Evolutionary conservation across 345 rosid species (phyloP).

Genomic region (Noccaea bulbosa): DNA sequence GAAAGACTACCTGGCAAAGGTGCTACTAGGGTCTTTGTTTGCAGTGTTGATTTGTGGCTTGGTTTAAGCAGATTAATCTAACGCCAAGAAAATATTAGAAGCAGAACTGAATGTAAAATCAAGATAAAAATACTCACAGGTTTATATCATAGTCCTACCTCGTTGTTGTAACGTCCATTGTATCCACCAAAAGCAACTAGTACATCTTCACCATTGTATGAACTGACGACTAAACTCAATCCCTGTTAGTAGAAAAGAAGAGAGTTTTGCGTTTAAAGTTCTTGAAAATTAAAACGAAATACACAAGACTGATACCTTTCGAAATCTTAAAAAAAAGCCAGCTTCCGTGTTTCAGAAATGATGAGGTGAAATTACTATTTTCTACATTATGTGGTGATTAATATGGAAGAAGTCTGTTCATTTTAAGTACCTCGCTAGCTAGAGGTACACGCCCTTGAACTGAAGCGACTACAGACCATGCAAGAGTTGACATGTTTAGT

Average conservation of each 20-base stretch:
- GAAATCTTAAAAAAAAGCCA: slow-evolving; percentile 1
- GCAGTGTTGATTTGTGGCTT: slow-evolving; percentile 88
- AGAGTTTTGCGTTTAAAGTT: neutral
- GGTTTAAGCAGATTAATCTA: slow-evolving; percentile 94
- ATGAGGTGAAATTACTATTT: slow-evolving; percentile 9
- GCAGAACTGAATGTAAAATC: slow-evolving; percentile 16
- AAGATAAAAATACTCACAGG: slow-evolving; percentile 8
- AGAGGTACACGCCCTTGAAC: slow-evolving; percentile 91
- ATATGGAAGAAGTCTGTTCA: neutral
- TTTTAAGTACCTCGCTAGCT: slow-evolving; percentile 88
- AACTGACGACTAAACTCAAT: slow-evolving; percentile 83
- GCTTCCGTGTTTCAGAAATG: slow-evolving; percentile 19
- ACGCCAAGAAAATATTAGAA: slow-evolving; percentile 35
- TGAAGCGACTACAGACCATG: slow-evolving; percentile 87
- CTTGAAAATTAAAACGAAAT: slow-evolving; percentile 22
- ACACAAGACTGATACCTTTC: slow-evolving; percentile 7
- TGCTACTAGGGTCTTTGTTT: slow-evolving; percentile 60
- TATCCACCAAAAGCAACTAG: slow-evolving; percentile 97
- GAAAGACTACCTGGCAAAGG: slow-evolving; percentile 81
- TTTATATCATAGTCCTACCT: slow-evolving; percentile 52
- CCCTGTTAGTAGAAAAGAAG: slow-evolving; percentile 59
- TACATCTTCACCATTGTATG: slow-evolving; percentile 81
- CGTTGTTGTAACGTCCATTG: slow-evolving; percentile 91
- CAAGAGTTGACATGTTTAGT: slow-evolving; percentile 94
- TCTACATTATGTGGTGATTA: neutral